Percentiles rank a stretch among this genome's conserved stretches.
Conservation (phyloP, 331 rosid genomes). For the Cydonia oblonga region DNA sequence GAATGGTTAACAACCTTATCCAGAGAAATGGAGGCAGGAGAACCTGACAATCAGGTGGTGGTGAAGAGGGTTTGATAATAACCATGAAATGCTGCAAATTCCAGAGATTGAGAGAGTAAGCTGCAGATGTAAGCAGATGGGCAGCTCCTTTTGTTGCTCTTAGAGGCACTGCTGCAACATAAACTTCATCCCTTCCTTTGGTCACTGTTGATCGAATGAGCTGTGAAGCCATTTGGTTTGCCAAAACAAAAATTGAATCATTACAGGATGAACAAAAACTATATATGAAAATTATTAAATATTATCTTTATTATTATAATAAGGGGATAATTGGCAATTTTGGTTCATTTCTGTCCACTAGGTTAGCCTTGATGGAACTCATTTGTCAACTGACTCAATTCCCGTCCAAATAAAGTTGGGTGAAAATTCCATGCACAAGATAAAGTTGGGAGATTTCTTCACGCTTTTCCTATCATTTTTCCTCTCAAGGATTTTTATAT, state of each 20-base stretch:
- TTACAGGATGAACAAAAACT: neutral
- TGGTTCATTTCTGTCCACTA: neutral
- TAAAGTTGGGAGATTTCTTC: neutral
- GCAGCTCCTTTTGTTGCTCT: conserved; percentile 78
- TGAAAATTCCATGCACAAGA: neutral
- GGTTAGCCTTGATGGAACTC: neutral
- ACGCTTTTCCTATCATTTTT: neutral
- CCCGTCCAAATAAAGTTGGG: neutral
- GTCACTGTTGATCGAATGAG: conserved; percentile 11
- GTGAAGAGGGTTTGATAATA: conserved; percentile 41
- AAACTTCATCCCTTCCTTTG: conserved; percentile 47
- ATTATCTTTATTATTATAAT: too few species aligned
- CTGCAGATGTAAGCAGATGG: conserved; percentile 59
- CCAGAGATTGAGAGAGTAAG: conserved; percentile 65
- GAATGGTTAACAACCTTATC: neutral
- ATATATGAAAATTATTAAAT: neutral
- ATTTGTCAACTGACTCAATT: neutral
- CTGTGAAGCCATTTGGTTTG: conserved; percentile 26
- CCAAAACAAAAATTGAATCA: neutral
- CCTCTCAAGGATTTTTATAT: neutral
- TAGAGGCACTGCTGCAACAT: conserved; percentile 72
- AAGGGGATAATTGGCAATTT: neutral
- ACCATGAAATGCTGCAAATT: conserved; percentile 86
- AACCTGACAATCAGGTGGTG: conserved; percentile 49
- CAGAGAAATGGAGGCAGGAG: conserved; percentile 1